Conservation (phyloP, 2,329 filamentous ascomycete genomes). For the Tolypocladium inflatum region DNA sequence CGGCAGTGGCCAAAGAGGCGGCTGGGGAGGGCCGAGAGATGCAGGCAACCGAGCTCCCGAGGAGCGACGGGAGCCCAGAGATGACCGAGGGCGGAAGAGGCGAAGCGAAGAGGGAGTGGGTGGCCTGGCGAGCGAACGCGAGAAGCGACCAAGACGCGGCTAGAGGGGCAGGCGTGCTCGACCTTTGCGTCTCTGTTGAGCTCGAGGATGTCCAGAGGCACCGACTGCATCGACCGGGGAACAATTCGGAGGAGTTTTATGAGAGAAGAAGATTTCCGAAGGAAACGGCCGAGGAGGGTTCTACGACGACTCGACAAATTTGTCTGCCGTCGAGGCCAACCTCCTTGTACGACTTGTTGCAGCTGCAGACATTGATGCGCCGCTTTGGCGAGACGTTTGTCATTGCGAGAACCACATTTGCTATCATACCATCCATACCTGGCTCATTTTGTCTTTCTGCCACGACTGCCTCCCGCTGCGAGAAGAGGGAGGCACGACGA, state of each 20-base stretch:
- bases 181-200: background rate
- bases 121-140: constrained; percentile 30
- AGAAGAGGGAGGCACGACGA: background rate
- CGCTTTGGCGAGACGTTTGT: background rate
- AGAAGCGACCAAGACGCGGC: constrained; percentile 42
- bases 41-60: constrained; percentile 20
- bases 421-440: background rate
- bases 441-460: background rate
- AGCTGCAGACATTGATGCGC: background rate
- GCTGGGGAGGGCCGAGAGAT: constrained; percentile 24
- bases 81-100: constrained; percentile 27
- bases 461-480: background rate
- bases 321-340: background rate
- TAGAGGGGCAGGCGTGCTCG: background rate
- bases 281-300: background rate
- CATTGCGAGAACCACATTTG: background rate
- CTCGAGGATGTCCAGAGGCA: background rate
- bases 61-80: constrained; percentile 22
- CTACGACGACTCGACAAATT: background rate
- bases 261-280: background rate
- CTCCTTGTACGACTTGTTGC: background rate
- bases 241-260: background rate
- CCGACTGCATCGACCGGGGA: background rate
- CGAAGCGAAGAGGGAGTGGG: constrained; percentile 39
- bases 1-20: constrained; percentile 21